Conservation (phyloP, 2,329 filamentous ascomycete species). For the Sclerotinia spermophila region DNA sequence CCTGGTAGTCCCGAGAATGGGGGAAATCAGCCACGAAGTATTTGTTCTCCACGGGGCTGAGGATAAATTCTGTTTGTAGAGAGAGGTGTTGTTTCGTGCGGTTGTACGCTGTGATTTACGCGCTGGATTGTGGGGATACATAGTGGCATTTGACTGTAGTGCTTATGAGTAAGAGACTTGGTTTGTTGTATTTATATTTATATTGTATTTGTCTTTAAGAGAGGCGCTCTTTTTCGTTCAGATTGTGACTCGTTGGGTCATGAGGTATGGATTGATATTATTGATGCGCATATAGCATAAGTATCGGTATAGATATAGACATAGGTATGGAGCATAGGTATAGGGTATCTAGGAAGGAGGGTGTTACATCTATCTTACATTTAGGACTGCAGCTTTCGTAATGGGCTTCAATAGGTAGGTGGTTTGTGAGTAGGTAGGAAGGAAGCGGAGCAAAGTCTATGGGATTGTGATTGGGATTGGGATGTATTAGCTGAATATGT, state of each 20-base stretch:
- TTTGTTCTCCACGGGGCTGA: background rate
- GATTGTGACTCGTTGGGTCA: no score
- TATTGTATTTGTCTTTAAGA: background rate
- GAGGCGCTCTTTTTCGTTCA: no score
- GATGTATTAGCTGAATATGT: background rate
- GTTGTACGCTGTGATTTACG: background rate
- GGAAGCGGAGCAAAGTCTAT: no score
- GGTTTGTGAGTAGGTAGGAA: background rate
- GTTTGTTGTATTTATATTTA: background rate
- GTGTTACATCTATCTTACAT: background rate
- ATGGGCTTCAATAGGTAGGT: background rate
- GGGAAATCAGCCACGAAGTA: background rate
- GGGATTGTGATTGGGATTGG: no score
- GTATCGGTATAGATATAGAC: no score
- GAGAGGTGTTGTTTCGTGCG: background rate
- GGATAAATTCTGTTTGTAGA: background rate
- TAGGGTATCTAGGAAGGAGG: background rate
- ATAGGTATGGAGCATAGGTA: background rate
- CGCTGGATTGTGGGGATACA: background rate
- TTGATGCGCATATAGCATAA: background rate
- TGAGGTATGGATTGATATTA: no score
- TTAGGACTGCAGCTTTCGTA: background rate
- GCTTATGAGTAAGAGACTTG: background rate
- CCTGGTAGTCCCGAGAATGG: no score
- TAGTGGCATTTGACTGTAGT: background rate